Conservation (phyloP, 2,329 filamentous ascomycete species). For the Zymoseptoria tritici region DNA sequence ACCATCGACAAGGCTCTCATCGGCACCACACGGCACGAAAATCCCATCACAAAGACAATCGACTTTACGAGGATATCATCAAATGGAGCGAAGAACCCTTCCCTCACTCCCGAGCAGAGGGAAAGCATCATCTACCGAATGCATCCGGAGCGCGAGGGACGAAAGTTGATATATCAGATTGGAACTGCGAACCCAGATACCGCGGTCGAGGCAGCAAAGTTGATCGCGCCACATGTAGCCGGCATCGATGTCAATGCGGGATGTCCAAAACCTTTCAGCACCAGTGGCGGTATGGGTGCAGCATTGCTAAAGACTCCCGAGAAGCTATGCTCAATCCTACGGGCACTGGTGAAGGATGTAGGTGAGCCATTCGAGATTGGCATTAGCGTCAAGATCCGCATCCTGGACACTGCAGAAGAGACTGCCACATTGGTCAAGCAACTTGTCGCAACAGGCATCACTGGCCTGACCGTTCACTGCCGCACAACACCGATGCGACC, state of each 20-base stretch:
- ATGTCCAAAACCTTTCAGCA: slow-evolving; percentile 97
- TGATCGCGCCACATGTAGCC: slow-evolving; percentile 79
- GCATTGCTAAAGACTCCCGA: slow-evolving; percentile 82
- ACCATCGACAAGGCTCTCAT: slow-evolving; percentile 90
- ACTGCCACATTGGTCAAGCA: slow-evolving; percentile 71
- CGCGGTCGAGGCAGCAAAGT: slow-evolving; percentile 74
- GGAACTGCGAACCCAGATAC: slow-evolving; percentile 76
- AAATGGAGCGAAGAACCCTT: slow-evolving; percentile 56
- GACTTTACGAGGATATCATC: slow-evolving; percentile 76
- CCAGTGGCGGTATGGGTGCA: slow-evolving; percentile 88
- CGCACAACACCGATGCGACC: slow-evolving; percentile 94
- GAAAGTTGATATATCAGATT: slow-evolving; percentile 79
- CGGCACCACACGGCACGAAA: slow-evolving; percentile 70
- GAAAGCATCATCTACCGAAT: slow-evolving; percentile 74
- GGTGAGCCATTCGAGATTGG: slow-evolving; percentile 74
- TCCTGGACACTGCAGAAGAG: slow-evolving; percentile 67
- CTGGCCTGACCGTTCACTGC: slow-evolving; percentile 86
- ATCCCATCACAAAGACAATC: slow-evolving; percentile 68
- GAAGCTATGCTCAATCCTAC: slow-evolving; percentile 72
- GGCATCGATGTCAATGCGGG: slow-evolving; percentile 97
- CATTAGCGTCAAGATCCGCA: slow-evolving; percentile 92
- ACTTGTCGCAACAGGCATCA: slow-evolving; percentile 82
- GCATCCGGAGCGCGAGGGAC: slow-evolving; percentile 67
- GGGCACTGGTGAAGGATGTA: slow-evolving; percentile 72
- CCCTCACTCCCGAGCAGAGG: slow-evolving; percentile 42